Evolutionary conservation across 139 green algal species (phyloP), one percentile per base, ranked within the genome.

Genomic region (Asterochloris sp.): DNA sequence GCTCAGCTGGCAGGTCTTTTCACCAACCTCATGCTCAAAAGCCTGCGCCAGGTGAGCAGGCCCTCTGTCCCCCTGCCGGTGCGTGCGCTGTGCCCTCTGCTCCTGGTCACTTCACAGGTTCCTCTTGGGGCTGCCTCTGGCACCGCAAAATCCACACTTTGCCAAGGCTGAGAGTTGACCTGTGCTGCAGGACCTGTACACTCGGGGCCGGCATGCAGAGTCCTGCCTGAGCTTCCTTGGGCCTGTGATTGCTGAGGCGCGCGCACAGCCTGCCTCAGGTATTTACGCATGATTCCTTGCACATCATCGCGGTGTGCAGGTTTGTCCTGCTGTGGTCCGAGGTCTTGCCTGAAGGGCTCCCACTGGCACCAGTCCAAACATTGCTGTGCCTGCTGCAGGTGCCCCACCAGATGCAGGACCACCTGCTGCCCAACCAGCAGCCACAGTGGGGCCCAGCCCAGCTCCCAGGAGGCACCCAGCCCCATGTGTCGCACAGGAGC

Each of bases 161-260:
- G n/a, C 66, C 17, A 24, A 71, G 66, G 17, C 66, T 71, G 66
- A 21, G 1, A 24, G 19, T 19, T 62, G 21, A 66, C 38, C 13
- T 47, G 23, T 2, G 17, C 17, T 74, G 63, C 62, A 81, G 77
- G 77, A 62, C n/a, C n/a, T 81, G 27, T 81, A 74, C 27, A 73
- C 63, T 12, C 68, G 73, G 63, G 61, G 61, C n/a, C 17, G 17
- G 24, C 26, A 73, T 64, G 63, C 73, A 28, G 62, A n/a, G 6
- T 80, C 86, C 1, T 78, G 87, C 61, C 74, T 90, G 13, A 62
- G 74, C 12, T 83, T 87, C 29, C 77, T 91, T 17, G 83, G 86
- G 0, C 82, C 82, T 26, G 63, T 91, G 66, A 76, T 91, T 62
- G 87, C 86, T 1, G 88, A 91, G 68, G 76, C 61, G 17, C 82